Conservation (phyloP, 805 yeast species). For the Starmerella sp. region DNA sequence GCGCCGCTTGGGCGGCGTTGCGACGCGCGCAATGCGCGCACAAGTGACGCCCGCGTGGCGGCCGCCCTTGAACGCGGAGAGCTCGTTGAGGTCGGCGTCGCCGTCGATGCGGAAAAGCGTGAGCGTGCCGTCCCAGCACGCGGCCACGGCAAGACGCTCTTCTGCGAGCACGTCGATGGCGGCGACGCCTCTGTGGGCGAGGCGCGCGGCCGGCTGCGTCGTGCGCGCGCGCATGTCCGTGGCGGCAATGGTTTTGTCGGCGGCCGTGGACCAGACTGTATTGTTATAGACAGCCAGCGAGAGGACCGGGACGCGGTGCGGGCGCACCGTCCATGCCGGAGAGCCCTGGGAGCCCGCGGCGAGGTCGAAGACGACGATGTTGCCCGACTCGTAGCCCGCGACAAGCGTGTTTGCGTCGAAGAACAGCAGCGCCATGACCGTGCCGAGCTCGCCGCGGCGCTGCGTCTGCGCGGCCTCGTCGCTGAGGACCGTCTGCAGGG, state of each 20-base stretch:
- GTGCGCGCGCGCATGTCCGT: neutral
- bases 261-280: slow-evolving; percentile 27
- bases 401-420: slow-evolving; percentile 26
- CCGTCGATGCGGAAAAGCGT: slow-evolving; percentile 24
- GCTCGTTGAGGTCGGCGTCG: slow-evolving; percentile 23
- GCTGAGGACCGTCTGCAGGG: slow-evolving; percentile 9
- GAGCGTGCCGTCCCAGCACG: slow-evolving; percentile 35
- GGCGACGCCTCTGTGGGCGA: slow-evolving; percentile 25
- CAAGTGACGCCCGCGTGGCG: slow-evolving; percentile 26
- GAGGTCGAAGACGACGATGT: slow-evolving; percentile 30
- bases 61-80: slow-evolving; percentile 27
- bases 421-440: slow-evolving; percentile 57
- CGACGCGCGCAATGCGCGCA: slow-evolving; percentile 3
- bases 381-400: slow-evolving; percentile 71
- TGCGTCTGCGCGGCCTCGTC: slow-evolving; percentile 16
- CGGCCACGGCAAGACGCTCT: slow-evolving; percentile 21
- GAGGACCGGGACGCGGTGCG: slow-evolving; percentile 29
- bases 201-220: slow-evolving; percentile 1
- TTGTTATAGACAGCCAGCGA: slow-evolving; percentile 20
- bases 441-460: slow-evolving; percentile 26
- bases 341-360: neutral
- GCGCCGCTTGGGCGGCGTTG: neutral
- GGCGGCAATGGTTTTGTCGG: slow-evolving; percentile 13
- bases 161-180: slow-evolving; percentile 22
- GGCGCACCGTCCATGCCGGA: slow-evolving; percentile 2